Base-by-base conservation (phyloP, 441 rosid genomes). In the Erodium texanum region DNA sequence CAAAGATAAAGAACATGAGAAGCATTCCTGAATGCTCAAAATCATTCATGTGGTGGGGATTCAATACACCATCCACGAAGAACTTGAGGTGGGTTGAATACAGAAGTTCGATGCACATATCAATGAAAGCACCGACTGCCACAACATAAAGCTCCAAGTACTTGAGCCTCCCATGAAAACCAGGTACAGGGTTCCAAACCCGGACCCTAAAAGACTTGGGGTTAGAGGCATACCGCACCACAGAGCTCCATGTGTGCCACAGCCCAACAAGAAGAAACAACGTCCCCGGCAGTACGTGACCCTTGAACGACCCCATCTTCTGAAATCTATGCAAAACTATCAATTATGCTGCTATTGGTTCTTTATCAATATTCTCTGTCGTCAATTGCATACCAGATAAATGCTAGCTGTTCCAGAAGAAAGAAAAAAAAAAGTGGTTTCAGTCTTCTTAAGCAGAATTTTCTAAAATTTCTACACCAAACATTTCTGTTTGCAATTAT, bases 21-120 rank as follows among this genome's bases (percentile, higher is more conserved):
- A 93, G 97, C 98, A 93, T 93, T 56, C 96, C 98, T 0, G 93
- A 81, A 66, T 93, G 98, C 81, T 93, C 97, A 12, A 93, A 93
- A 80, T 93, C 88, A 65, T 90, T 90, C 92, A 93, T 82, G 80
- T 93, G 97, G 15, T 82, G 76, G n/a, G 97, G 96, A 73, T 90
- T 93, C 81, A 93, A 74, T 34, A 82, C 83, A 67, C 96, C 96
- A 48, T 87, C 68, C 16, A 87, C 92, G 68, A 87, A 85, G 73
- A 90, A 82, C 68, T 79, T 86, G 77, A 93, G 96, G 82, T 93
- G 98, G 69, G 97, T 86, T 0, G 98, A 90, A 78, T 93, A 90
- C 64, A 93, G 66, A 59, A 93, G 89, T 85, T 93, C 98, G 11
- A 93, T 82, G 52, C 94, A 89, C 82, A 93, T 61, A 77, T 93